Percentiles rank a stretch among this genome's conserved stretches.
These are phyloP conservation scores for Nemania abortiva DNA, from an alignment of 2,329 filamentous ascomycete species.

Conservation along the genomic window DNA sequence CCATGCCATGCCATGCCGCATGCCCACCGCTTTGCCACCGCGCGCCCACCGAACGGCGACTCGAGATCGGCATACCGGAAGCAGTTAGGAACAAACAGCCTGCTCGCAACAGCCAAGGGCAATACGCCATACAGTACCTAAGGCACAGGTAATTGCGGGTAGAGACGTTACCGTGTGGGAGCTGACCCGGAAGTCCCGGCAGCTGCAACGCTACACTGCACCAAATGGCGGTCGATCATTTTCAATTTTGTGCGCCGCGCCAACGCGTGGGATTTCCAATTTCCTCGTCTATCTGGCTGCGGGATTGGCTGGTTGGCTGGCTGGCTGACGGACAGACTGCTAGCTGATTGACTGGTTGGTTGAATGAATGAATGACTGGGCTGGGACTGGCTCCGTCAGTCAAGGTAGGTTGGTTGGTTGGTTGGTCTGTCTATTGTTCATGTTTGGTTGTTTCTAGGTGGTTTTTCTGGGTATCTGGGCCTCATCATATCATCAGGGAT, in stretches of 20 bases:
- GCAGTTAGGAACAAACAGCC: neutral
- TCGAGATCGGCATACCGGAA: slow-evolving; percentile 12
- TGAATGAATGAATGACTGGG: too few relatives aligned
- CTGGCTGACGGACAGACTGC: too few relatives aligned
- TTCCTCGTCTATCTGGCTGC: neutral
- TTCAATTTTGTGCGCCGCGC: slow-evolving; percentile 15
- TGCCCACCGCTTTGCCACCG: neutral
- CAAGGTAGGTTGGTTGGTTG: neutral
- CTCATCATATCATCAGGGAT: slow-evolving; percentile 10
- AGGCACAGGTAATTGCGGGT: too few relatives aligned
- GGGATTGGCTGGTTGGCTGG: neutral
- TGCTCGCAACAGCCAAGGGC: neutral
- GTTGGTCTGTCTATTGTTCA: too few relatives aligned
- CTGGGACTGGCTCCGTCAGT: too few relatives aligned
- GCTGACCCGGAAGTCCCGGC: slow-evolving; percentile 27
- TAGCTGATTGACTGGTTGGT: too few relatives aligned
- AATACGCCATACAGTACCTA: too few relatives aligned
- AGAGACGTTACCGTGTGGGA: neutral
- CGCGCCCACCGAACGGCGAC: neutral
- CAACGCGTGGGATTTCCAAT: slow-evolving; percentile 10
- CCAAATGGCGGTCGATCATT: neutral
- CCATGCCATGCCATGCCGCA: too few relatives aligned
- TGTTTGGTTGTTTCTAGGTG: neutral
- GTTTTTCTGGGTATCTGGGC: neutral
- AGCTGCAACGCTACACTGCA: neutral